Percentiles rank a stretch among this genome's conserved stretches.
phyloP scores from a whole-genome alignment of 176 grass and related monocot species.

The Aegilops speltoides region DNA sequence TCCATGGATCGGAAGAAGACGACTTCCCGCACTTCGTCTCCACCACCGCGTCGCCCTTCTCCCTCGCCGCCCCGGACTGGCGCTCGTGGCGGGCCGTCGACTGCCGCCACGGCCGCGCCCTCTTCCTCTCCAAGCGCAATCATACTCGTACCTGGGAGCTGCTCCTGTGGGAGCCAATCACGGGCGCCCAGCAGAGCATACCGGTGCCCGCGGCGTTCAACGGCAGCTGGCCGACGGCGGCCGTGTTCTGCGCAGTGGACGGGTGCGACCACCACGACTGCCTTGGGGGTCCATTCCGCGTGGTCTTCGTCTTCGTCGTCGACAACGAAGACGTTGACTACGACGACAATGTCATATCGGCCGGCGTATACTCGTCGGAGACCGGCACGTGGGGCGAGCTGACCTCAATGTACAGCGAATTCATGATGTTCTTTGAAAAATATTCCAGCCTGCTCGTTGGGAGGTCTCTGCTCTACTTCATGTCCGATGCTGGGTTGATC shows the following conservation, averaged over 20 bases:
- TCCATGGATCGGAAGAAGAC: neutral
- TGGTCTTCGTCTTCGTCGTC: neutral
- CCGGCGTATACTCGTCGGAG: neutral
- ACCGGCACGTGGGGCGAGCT: neutral
- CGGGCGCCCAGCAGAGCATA: neutral
- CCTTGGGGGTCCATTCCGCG: neutral
- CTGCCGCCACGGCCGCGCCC: conserved; percentile 4
- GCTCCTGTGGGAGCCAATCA: neutral
- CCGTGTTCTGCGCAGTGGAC: neutral
- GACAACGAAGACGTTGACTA: too few species aligned
- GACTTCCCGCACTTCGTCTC: neutral
- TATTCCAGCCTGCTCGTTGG: neutral
- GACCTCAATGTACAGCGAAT: too few species aligned
- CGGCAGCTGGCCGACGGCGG: neutral
- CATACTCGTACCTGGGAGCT: neutral
- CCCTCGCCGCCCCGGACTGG: neutral
- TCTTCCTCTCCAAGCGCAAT: neutral
- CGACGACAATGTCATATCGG: neutral
- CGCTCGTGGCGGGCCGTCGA: neutral
- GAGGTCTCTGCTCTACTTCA: neutral
- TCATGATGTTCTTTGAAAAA: too few species aligned
- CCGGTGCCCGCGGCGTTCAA: neutral
- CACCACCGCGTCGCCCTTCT: conserved; percentile 6
- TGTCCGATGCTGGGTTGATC: neutral
- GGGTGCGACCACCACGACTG: neutral